Conservation (phyloP, 2,329 filamentous ascomycete genomes). For the Fusarium staphyleae region DNA sequence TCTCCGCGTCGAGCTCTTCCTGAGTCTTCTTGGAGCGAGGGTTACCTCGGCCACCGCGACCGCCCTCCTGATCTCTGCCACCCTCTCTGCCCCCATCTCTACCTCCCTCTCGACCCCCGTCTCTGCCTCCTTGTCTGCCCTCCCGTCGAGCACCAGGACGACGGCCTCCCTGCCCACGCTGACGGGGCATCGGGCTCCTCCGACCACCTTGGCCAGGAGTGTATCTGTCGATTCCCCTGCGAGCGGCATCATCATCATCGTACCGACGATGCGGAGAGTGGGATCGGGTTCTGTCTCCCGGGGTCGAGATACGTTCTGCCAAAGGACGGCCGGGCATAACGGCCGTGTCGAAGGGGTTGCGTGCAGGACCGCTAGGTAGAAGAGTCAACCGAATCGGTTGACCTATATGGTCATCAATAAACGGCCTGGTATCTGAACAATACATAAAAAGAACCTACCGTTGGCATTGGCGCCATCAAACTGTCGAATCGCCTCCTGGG, state of each 20-base stretch:
- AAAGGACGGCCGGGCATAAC: constrained; percentile 64
- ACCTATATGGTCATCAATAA: constrained; percentile 52
- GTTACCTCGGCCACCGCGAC: constrained; percentile 51
- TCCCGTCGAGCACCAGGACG: constrained; percentile 59
- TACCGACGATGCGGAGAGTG: constrained; percentile 57
- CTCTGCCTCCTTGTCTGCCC: constrained; percentile 43
- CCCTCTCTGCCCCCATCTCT: constrained; percentile 49
- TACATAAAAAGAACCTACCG: too few relatives aligned
- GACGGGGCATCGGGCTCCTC: constrained; percentile 65
- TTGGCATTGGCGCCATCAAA: constrained; percentile 93
- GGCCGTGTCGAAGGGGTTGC: constrained; percentile 65
- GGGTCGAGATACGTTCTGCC: constrained; percentile 66
- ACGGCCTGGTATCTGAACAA: neutral
- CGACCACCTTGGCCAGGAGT: constrained; percentile 65
- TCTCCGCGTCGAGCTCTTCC: constrained; percentile 93
- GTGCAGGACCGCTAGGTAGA: constrained; percentile 58
- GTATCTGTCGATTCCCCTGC: constrained; percentile 80
- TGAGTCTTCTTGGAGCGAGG: constrained; percentile 82
- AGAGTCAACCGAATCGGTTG: constrained; percentile 81
- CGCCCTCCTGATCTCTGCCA: constrained; percentile 46
- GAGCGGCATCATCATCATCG: constrained; percentile 64
- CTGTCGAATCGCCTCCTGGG: constrained; percentile 75
- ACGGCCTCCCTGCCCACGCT: constrained; percentile 55
- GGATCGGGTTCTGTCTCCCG: constrained; percentile 68
- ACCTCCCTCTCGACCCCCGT: constrained; percentile 44